These are phyloP conservation scores for Yamadazyma epiphylla DNA, from an alignment of 1,139 yeast species.

Conservation along the genomic window DNA sequence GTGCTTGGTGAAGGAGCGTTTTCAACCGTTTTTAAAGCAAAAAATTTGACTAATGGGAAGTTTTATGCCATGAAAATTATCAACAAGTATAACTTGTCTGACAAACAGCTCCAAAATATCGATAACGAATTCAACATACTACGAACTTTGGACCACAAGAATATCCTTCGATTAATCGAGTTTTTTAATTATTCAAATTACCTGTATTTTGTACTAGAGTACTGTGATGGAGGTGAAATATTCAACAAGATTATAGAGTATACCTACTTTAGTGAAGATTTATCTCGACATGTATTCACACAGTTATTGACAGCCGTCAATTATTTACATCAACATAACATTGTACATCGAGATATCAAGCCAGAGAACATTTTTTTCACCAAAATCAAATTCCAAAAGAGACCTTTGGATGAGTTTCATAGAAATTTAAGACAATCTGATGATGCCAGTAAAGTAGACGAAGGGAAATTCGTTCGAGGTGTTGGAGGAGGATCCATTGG, in stretches of 20 bases:
- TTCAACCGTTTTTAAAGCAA: slow-evolving; percentile 78
- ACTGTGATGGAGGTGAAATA: slow-evolving; percentile 90
- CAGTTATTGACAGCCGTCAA: slow-evolving; percentile 83
- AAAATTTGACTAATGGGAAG: slow-evolving; percentile 29
- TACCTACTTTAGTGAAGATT: slow-evolving; percentile 85
- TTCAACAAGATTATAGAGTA: slow-evolving; percentile 89
- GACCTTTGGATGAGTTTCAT: slow-evolving; percentile 38
- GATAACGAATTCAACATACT: slow-evolving; percentile 82
- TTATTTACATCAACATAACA: slow-evolving; percentile 79
- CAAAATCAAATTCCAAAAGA: slow-evolving; percentile 41
- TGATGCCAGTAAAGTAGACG: slow-evolving; percentile 75
- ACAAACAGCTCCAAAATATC: slow-evolving; percentile 55
- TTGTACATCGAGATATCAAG: slow-evolving; percentile 92
- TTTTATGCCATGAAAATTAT: slow-evolving; percentile 84
- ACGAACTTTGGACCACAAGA: slow-evolving; percentile 69
- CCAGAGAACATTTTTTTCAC: slow-evolving; percentile 86
- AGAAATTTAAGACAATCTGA: slow-evolving; percentile 61
- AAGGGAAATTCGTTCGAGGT: slow-evolving; percentile 74
- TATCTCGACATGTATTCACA: slow-evolving; percentile 77
- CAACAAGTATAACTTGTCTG: slow-evolving; percentile 54
- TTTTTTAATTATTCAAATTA: slow-evolving; percentile 52
- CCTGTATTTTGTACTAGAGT: slow-evolving; percentile 80
- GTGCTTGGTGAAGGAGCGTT: slow-evolving; percentile 84
- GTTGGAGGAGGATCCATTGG: slow-evolving; percentile 93
- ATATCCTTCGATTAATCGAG: slow-evolving; percentile 68